Percentiles rank a stretch among this genome's conserved stretches.
These are phyloP conservation scores for Entomortierella chlamydospora DNA, from an alignment of 192 early-diverging fungal species.

Conservation along the genomic window DNA sequence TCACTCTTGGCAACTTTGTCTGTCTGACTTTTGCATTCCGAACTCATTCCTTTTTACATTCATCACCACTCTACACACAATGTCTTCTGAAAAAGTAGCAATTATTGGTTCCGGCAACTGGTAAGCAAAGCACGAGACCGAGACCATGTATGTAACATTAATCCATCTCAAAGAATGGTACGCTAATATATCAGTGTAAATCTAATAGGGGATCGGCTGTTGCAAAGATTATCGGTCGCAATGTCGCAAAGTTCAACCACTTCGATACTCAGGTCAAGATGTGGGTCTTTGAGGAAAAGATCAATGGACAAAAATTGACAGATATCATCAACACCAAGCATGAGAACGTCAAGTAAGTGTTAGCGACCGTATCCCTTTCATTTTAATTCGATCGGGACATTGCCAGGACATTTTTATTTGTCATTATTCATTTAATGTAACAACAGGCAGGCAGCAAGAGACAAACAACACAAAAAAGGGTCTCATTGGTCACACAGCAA, in stretches of 20 bases:
- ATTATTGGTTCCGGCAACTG: slow-evolving; percentile 97
- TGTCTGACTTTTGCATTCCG: too few species aligned
- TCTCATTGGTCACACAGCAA: not conserved
- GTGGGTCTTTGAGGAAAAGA: slow-evolving; percentile 96
- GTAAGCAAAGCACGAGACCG: slow-evolving; percentile 62
- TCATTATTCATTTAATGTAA: too few species aligned
- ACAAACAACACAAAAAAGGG: not conserved
- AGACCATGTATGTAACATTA: too few species aligned
- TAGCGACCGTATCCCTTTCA: not conserved
- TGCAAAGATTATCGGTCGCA: slow-evolving; percentile 91
- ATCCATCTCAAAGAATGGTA: not conserved
- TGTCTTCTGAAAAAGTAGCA: slow-evolving; percentile 77
- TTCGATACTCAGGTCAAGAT: slow-evolving; percentile 88
- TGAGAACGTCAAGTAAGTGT: slow-evolving; percentile 84
- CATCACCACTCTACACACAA: not conserved
- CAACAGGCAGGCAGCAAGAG: too few species aligned
- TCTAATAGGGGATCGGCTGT: slow-evolving; percentile 88
- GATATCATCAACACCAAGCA: slow-evolving; percentile 95
- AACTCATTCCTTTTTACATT: slow-evolving; percentile 5
- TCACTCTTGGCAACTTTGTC: not conserved
- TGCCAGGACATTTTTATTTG: too few species aligned
- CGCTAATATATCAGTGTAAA: too few species aligned
- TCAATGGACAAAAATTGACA: slow-evolving; percentile 86
- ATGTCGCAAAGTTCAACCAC: slow-evolving; percentile 70
- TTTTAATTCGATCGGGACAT: not conserved